Percentiles rank a stretch among this genome's conserved stretches.
Conservation (phyloP, 2,329 filamentous ascomycete species). For the Fusarium piperis region DNA sequence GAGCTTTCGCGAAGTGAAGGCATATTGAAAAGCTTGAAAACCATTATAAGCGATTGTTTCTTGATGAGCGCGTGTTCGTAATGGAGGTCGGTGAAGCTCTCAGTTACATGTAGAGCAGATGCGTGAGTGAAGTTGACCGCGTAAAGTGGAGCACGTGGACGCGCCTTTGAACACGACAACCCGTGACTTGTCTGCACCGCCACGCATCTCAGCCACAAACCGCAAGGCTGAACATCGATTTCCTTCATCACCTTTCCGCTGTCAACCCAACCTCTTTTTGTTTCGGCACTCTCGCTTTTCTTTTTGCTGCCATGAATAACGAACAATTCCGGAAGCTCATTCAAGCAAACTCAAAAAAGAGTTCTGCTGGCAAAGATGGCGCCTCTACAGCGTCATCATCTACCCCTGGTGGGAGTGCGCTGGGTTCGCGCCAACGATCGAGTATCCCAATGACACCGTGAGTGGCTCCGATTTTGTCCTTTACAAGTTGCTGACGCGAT, state of each 20-base stretch:
- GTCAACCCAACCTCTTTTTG: background rate
- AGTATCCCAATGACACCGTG: slow-evolving; percentile 96
- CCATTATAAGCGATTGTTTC: background rate
- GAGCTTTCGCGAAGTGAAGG: background rate
- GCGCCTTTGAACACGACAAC: slow-evolving; percentile 52
- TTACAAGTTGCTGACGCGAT: slow-evolving; percentile 34
- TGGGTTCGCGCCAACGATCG: slow-evolving; percentile 81
- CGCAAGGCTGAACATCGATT: slow-evolving; percentile 28
- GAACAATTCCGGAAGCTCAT: slow-evolving; percentile 89
- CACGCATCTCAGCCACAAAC: slow-evolving; percentile 31
- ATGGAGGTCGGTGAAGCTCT: slow-evolving; percentile 1
- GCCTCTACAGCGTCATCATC: slow-evolving; percentile 49
- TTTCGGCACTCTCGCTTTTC: background rate
- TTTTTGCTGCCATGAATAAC: slow-evolving; percentile 79
- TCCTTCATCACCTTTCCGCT: slow-evolving; percentile 1
- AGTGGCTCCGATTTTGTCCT: slow-evolving; percentile 43
- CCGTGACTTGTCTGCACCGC: slow-evolving; percentile 46
- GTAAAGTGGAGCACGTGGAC: slow-evolving; percentile 49
- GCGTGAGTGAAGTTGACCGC: slow-evolving; percentile 38
- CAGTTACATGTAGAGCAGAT: background rate
- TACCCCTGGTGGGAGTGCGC: slow-evolving; percentile 53
- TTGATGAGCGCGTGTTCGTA: background rate
- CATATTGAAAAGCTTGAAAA: background rate
- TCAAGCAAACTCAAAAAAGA: slow-evolving; percentile 57
- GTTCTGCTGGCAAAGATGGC: slow-evolving; percentile 55